Base-by-base conservation (phyloP, 1,284 basidiomycete species). In the Ustilago loliicola region DNA sequence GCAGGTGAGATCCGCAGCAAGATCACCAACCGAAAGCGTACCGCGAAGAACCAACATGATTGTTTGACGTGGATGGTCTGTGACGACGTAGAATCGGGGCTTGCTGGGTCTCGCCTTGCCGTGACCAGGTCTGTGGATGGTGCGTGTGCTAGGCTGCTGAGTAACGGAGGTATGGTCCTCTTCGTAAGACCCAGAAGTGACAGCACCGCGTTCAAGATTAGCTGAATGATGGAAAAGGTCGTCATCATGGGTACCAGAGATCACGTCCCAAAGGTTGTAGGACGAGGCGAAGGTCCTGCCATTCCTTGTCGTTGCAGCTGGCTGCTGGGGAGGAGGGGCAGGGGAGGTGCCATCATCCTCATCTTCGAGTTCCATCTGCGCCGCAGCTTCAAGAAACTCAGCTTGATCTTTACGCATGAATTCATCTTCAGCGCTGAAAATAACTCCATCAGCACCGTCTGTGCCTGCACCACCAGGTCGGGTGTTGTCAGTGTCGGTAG, bases 1-100 rank as follows among this genome's bases (percentile, higher is more conserved):
- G 75, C 85, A 86, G 1, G 85, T 85, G 7, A 86, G 73, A 60
- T 86, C 85, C 29, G 83, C 82, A 0, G 83, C 81, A 13, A 86
- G 47, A 45, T 86, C 85, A 34, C 84, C 85, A 17, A 86, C 58
- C 8, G 61, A 77, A 19, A 86, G 70, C 29, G 82, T 86, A 13
- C 85, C 85, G 1, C 85, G 80, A 2, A 85, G 67, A 0, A 83
- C 77, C 4, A 85, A 65, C 42, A 82, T 75, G 57, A 85, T 79
- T 2, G 76, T 80, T 48, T 65, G 68, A 25, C 77, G 66, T 2
- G 74, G 66, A 27, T 85, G 82, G 40, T 83, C 80, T 1, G 82
- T 83, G 27, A 84, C 81, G 11, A 84, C 80, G 60, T 84, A 84
- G 67, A 80, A 84, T 2, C 81, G 66, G 1, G 81, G 81, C 57